Evolutionary conservation across 164 flowering plant genomes (phyloP).

Genomic region (Euptelea pleiosperma): DNA sequence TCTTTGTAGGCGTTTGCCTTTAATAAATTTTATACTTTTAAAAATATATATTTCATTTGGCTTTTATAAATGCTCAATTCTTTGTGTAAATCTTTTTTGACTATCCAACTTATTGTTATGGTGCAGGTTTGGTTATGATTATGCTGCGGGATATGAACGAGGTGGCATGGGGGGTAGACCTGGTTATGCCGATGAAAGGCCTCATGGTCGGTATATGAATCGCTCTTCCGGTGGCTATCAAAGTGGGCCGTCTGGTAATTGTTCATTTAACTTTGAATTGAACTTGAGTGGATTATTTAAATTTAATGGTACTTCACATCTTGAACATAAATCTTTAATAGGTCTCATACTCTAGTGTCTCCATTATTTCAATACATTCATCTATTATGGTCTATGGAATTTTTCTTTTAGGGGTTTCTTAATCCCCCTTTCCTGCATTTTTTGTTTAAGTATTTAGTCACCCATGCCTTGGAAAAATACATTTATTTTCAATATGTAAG

Average conservation of each 20-base stretch:
- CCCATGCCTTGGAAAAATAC: no score
- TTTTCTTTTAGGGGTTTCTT: no score
- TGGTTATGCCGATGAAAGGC: conserved; percentile 79
- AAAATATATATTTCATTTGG: no score
- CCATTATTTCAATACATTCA: no score
- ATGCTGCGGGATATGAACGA: conserved; percentile 76
- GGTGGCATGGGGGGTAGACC: conserved; percentile 61
- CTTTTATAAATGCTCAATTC: neutral
- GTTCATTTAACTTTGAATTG: neutral
- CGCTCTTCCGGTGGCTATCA: conserved; percentile 64
- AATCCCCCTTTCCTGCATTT: no score
- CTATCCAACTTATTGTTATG: conserved; percentile 8
- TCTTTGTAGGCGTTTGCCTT: no score
- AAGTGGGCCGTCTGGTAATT: conserved; percentile 49
- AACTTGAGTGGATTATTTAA: neutral
- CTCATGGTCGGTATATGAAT: conserved; percentile 65
- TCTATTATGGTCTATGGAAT: no score
- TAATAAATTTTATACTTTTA: no score
- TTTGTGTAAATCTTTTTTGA: neutral
- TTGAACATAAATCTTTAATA: neutral
- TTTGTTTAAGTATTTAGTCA: no score
- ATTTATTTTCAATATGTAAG: no score
- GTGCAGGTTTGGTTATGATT: conserved; percentile 72
- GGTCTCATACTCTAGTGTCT: no score
- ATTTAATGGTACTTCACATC: no score